Evolutionary conservation across 352 stramenopile genomes (phyloP), one percentile per base, ranked within the genome.

Genomic region (Pythium sukuiense): DNA sequence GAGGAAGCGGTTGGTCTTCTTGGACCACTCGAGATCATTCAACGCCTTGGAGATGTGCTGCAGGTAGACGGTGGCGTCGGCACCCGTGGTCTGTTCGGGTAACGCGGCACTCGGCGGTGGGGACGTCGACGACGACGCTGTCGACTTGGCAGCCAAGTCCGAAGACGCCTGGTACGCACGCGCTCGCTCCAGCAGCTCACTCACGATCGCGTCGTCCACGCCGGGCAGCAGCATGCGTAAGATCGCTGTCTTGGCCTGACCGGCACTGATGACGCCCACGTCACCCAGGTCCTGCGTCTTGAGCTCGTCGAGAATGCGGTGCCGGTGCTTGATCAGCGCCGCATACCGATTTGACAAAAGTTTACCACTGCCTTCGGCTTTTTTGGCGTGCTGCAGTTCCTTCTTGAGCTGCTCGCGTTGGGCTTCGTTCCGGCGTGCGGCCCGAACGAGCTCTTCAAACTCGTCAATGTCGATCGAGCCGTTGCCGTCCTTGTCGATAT

Each of bases 401-500:
- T 85, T 86, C 46, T 79, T 82, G 27, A 93, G 59, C 57, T 90
- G 84, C 57, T 96, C 82, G 7, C 81, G 84, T 60, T 92, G 82
- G 1, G 82, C 81, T 65, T 91, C 83, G 20, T 79, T 89, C 9
- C 83, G 79, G 18, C 83, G 79, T 0, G 85, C 80, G 27, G 92
- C 76, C 11, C 87, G 87, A 46, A 94, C 76, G 11, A 96, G 67
- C 59, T 90, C 86, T 62, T 93, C 84, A 53, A 96, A 94, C 57
- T 94, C 85, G 64, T 95, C 84, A 32, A 96, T 79, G 46, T 96
- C 84, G 59, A 96, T 93, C 2, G 81, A 88, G 7, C 84, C 84
- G 24, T 95, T 92, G 9, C 85, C 83, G 60, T 95, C 85, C 46
- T 90, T 92, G 73, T 94, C 84, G 24, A 95, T 89, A 39, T 92